Evolutionary conservation across 768 basidiomycete species (phyloP).

Genomic region (Paxillus involutus): DNA sequence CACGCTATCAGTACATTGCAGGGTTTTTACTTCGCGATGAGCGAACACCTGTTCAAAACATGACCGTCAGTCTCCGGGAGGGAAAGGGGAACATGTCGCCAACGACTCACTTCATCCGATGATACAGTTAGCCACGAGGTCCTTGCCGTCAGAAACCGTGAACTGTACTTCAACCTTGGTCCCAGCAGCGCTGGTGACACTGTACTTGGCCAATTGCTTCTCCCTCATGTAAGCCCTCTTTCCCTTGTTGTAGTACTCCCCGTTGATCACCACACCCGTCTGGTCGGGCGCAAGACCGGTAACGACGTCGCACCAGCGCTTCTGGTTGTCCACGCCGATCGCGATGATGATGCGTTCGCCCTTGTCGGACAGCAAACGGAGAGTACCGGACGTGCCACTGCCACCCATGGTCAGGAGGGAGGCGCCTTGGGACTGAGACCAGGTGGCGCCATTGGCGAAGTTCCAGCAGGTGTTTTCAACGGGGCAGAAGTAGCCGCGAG

Average conservation of each 20-base stretch:
- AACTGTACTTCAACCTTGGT: no score
- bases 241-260: constrained; percentile 21
- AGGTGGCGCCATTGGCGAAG: constrained; percentile 32
- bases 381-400: constrained; percentile 39
- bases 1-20: no score
- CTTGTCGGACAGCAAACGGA: constrained; percentile 29
- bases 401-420: constrained; percentile 33
- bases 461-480: constrained; percentile 37
- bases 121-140: no score
- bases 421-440: constrained; percentile 19
- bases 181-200: no score
- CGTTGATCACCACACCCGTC: constrained; percentile 25
- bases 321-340: constrained; percentile 38
- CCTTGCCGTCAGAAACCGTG: no score
- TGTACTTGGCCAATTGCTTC: no score
- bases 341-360: constrained; percentile 32
- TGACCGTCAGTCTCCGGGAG: no score
- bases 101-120: no score
- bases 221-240: background rate
- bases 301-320: constrained; percentile 38
- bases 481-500: constrained; percentile 23
- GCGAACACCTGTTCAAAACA: no score
- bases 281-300: constrained; percentile 26
- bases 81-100: no score
- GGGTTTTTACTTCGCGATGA: no score